These are phyloP conservation scores for Nicotiana noctiflora DNA, from an alignment of 257 asterid species.

Conservation along the genomic window DNA sequence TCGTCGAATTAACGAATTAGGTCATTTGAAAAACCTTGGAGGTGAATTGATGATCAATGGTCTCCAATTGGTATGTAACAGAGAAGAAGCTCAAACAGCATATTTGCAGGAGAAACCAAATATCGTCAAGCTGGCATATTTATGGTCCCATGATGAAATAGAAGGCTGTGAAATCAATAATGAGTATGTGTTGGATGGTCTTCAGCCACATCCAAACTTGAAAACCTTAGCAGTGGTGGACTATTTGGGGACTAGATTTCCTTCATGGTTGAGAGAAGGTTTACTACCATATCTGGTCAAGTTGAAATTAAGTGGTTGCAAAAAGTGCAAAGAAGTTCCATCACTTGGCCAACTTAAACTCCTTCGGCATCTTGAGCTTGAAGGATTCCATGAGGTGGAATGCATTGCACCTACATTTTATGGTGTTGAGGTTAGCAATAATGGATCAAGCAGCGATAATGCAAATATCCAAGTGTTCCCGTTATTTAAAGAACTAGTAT, in stretches of 20 bases:
- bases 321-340: constrained; percentile 15
- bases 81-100: too few relatives aligned
- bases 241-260: constrained; percentile 7
- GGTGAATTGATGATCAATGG: too few relatives aligned
- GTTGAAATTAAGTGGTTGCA: background rate
- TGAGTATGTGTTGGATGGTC: constrained; percentile 16
- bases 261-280: constrained; percentile 10
- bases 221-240: background rate
- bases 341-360: constrained; percentile 18
- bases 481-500: background rate
- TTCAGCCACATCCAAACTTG: constrained; percentile 16
- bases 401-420: background rate
- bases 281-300: background rate
- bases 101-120: too few relatives aligned
- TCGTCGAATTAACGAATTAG: too few relatives aligned
- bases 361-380: constrained; percentile 1
- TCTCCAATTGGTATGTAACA: too few relatives aligned
- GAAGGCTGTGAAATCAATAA: background rate
- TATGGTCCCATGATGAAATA: background rate
- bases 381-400: background rate
- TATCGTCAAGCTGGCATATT: background rate
- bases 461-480: background rate
- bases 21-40: too few relatives aligned
- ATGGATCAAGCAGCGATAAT: background rate
- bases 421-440: background rate